Evolutionary conservation across 768 basidiomycete species (phyloP).

Genomic region (Amanita subjunquillea): DNA sequence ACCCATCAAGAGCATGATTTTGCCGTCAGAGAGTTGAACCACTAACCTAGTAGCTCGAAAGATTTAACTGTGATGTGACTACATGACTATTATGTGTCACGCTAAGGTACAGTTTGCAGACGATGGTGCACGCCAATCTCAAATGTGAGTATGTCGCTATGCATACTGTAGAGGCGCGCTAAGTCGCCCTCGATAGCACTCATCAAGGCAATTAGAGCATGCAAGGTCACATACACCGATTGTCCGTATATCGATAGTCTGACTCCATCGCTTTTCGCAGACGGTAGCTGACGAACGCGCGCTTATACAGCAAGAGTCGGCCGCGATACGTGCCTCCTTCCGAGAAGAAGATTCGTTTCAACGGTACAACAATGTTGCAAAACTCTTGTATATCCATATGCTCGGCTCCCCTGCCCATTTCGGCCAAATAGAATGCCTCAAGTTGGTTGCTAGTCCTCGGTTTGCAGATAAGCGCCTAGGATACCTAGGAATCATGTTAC

Average conservation of each 20-base stretch:
- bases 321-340: constrained; percentile 93
- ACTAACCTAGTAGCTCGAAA: too few species aligned
- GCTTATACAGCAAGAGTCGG: constrained; percentile 95
- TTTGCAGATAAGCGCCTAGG: constrained; percentile 96
- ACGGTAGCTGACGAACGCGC: constrained; percentile 97
- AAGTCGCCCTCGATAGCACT: constrained; percentile 49
- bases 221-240: constrained; percentile 56
- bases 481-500: constrained; percentile 95
- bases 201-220: constrained; percentile 96
- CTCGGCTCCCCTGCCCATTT: constrained; percentile 98
- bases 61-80: not conserved
- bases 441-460: constrained; percentile 88
- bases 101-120: not conserved
- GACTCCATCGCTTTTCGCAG: constrained; percentile 29
- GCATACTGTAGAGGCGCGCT: constrained; percentile 7
- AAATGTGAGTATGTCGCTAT: constrained; percentile 43
- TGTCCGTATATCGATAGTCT: not conserved
- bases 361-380: constrained; percentile 95
- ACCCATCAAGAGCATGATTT: too few species aligned
- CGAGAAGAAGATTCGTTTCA: constrained; percentile 94
- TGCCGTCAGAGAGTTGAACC: too few species aligned
- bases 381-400: constrained; percentile 98
- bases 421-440: constrained; percentile 96
- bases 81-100: not conserved
- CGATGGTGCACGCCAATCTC: constrained; percentile 79